phyloP scores from a whole-genome alignment of 176 grass and related monocot species.

The Aegilops tauschii region DNA sequence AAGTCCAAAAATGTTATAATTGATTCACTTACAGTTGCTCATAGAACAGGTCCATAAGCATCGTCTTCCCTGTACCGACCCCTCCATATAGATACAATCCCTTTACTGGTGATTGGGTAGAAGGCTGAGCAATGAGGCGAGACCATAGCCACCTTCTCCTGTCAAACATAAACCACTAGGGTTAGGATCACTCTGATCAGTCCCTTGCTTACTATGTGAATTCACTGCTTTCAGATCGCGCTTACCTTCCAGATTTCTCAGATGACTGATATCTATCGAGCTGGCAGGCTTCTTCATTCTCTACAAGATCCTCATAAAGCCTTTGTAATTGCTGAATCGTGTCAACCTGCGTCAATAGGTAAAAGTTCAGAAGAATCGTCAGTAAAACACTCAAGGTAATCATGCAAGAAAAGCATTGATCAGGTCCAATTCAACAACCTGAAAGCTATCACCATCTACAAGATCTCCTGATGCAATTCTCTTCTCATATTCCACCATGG shows the following conservation, averaged over 20 bases:
- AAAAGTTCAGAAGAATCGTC: background rate
- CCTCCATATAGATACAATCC: constrained; percentile 88
- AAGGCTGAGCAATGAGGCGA: constrained; percentile 61
- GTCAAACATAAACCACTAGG: constrained; percentile 23
- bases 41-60: constrained; percentile 96
- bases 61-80: constrained; percentile 88
- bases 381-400: background rate
- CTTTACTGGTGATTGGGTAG: constrained; percentile 55
- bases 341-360: constrained; percentile 51
- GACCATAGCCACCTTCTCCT: constrained; percentile 98
- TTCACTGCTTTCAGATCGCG: background rate
- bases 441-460: constrained; percentile 81
- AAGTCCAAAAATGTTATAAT: background rate
- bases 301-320: constrained; percentile 70
- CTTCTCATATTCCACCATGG: constrained; percentile 68
- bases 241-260: constrained; percentile 65
- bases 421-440: constrained; percentile 37
- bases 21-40: constrained; percentile 65
- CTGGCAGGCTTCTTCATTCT: constrained; percentile 62
- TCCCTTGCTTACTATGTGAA: constrained; percentile 12
- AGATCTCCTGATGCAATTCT: constrained; percentile 78
- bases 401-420: background rate
- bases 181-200: background rate
- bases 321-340: constrained; percentile 79
- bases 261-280: constrained; percentile 86